A percentile compares a stretch with the other conserved stretches of the same genome.
Conservation (phyloP, 345 rosid genomes). For the Kernera saxatilis region DNA sequence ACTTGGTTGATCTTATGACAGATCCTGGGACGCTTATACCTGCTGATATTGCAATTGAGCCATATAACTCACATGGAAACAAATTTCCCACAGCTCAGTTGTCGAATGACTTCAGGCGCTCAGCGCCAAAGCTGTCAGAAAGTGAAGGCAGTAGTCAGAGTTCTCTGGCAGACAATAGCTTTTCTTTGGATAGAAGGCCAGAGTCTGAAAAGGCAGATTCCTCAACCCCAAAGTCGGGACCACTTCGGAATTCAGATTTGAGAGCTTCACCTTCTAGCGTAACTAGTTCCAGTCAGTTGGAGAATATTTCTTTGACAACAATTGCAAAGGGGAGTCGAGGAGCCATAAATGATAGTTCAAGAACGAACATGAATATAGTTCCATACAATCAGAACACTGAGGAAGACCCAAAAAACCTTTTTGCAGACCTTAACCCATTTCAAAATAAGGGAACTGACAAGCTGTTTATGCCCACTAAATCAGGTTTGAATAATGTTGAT, state of each 20-base stretch:
- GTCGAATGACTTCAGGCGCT: slow-evolving; percentile 39
- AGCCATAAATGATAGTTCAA: slow-evolving; percentile 48
- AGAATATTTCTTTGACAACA: slow-evolving; percentile 42
- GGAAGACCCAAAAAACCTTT: slow-evolving; percentile 73
- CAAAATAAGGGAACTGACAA: slow-evolving; percentile 80
- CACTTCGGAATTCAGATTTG: slow-evolving; percentile 39
- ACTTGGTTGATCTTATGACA: slow-evolving; percentile 99
- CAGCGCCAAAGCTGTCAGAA: slow-evolving; percentile 41
- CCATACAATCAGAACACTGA: slow-evolving; percentile 59
- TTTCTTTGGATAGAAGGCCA: slow-evolving; percentile 33
- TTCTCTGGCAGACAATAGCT: slow-evolving; percentile 34
- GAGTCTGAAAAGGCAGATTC: slow-evolving; percentile 37
- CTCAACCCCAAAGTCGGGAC: slow-evolving; percentile 30
- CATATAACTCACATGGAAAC: slow-evolving; percentile 44
- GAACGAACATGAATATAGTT: slow-evolving; percentile 67
- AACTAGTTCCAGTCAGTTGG: slow-evolving; percentile 45
- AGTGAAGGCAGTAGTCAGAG: slow-evolving; percentile 74
- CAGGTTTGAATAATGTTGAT: slow-evolving; percentile 47
- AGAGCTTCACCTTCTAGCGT: slow-evolving; percentile 48
- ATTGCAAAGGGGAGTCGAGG: slow-evolving; percentile 67
- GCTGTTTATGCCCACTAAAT: slow-evolving; percentile 45
- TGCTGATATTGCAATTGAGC: slow-evolving; percentile 63
- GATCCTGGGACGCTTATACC: slow-evolving; percentile 99
- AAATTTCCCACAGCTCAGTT: slow-evolving; percentile 41
- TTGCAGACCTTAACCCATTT: slow-evolving; percentile 94